Evolutionary conservation across 345 rosid genomes (phyloP).

Genomic region (Kandelia obovata): DNA sequence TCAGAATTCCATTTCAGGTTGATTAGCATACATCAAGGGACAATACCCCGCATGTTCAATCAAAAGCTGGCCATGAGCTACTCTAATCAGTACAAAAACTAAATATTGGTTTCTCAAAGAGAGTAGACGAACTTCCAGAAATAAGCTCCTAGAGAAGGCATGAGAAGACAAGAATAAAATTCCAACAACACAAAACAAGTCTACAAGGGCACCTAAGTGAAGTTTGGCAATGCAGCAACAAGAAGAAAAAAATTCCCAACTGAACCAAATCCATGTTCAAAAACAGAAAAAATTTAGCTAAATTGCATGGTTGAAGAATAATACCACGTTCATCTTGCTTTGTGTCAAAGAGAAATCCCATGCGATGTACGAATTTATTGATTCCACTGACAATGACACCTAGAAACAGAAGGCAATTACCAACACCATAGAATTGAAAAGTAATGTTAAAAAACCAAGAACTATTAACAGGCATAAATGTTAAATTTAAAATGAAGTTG

Average conservation of each 20-base stretch:
- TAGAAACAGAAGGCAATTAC: slow-evolving; percentile 25
- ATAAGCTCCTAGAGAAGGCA: neutral
- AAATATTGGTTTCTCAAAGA: neutral
- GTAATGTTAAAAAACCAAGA: neutral
- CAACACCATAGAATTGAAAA: neutral
- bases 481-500: neutral
- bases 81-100: neutral
- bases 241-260: neutral
- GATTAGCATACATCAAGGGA: neutral
- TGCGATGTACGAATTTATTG: slow-evolving; percentile 86
- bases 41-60: neutral
- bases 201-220: neutral
- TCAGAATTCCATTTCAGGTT: neutral
- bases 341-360: slow-evolving; percentile 91
- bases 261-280: neutral
- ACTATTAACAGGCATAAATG: neutral
- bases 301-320: slow-evolving; percentile 20
- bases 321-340: slow-evolving; percentile 82
- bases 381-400: slow-evolving; percentile 81
- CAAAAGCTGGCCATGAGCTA: neutral
- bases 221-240: neutral
- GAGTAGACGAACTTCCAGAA: neutral
- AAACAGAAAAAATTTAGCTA: neutral
- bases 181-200: neutral
- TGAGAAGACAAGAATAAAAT: too few relatives aligned